Percentiles rank a stretch among this genome's conserved stretches.
Conservation (phyloP, 768 basidiomycete genomes). For the Tylopilus plumbeoviolaceoides region DNA sequence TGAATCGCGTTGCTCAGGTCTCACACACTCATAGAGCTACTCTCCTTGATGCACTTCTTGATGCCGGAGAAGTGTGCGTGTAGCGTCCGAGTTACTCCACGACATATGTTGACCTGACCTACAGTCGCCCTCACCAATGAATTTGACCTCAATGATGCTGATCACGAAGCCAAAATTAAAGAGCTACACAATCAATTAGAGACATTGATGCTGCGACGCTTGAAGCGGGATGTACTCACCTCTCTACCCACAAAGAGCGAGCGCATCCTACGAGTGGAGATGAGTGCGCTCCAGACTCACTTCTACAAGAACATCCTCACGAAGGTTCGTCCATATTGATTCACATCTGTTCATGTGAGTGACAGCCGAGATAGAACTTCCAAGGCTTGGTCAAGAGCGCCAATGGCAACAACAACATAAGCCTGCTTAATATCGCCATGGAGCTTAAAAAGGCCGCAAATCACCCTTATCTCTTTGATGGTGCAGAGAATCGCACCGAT, state of each 20-base stretch:
- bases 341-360: background rate
- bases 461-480: conserved; percentile 97
- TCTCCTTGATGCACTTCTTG: conserved; percentile 98
- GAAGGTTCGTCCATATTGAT: conserved; percentile 47
- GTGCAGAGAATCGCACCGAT: conserved; percentile 69
- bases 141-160: conserved; percentile 89
- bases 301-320: conserved; percentile 99
- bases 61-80: conserved; percentile 94
- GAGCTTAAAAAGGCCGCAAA: conserved; percentile 99
- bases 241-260: conserved; percentile 97
- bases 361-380: conserved; percentile 64
- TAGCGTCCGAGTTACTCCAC: background rate
- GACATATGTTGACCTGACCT: conserved; percentile 8
- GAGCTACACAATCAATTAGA: conserved; percentile 92
- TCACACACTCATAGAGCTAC: conserved; percentile 56
- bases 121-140: conserved; percentile 89
- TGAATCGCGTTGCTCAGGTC: conserved; percentile 6
- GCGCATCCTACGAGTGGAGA: conserved; percentile 94
- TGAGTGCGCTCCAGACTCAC: conserved; percentile 93
- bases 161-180: conserved; percentile 94
- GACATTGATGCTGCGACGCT: conserved; percentile 87
- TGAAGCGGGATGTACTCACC: conserved; percentile 96
- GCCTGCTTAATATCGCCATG: conserved; percentile 97
- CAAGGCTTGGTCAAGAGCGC: conserved; percentile 87
- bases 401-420: conserved; percentile 86